Percentiles rank a stretch among this genome's conserved stretches.
Conservation (phyloP, 306 rosid genomes). For the Carpinus fangiana region DNA sequence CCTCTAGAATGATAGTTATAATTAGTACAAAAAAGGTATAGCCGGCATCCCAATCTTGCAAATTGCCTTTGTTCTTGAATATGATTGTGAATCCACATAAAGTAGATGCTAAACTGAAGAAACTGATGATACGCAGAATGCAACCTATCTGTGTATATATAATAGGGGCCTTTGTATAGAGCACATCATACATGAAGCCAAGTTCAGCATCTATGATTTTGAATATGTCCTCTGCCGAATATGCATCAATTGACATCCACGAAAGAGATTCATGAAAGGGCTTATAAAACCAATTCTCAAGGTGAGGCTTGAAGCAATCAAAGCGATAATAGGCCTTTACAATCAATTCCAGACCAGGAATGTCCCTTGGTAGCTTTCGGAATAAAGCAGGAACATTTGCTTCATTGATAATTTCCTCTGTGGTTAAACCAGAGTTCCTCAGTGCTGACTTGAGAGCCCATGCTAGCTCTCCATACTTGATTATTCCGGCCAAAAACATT, state of each 20-base stretch:
- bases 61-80: too few species aligned
- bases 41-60: too few species aligned
- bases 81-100: conserved; percentile 32
- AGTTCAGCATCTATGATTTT: conserved; percentile 53
- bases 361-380: conserved; percentile 35
- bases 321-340: conserved; percentile 63
- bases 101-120: conserved; percentile 35
- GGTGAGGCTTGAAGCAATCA: conserved; percentile 54
- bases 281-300: conserved; percentile 51
- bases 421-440: conserved; percentile 39
- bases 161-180: conserved; percentile 58
- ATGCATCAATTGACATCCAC: conserved; percentile 33
- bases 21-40: conserved; percentile 24
- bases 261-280: conserved; percentile 52
- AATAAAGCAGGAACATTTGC: conserved; percentile 45
- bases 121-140: conserved; percentile 48
- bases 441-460: conserved; percentile 66
- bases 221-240: conserved; percentile 43
- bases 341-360: conserved; percentile 50
- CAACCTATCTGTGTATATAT: conserved; percentile 55
- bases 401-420: conserved; percentile 43
- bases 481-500: conserved; percentile 46
- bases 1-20: conserved; percentile 54
- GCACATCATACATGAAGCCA: conserved; percentile 18
- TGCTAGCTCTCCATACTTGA: conserved; percentile 63